phyloP scores from a whole-genome alignment of 208 protist species.

The Trypanosoma scelopori region DNA sequence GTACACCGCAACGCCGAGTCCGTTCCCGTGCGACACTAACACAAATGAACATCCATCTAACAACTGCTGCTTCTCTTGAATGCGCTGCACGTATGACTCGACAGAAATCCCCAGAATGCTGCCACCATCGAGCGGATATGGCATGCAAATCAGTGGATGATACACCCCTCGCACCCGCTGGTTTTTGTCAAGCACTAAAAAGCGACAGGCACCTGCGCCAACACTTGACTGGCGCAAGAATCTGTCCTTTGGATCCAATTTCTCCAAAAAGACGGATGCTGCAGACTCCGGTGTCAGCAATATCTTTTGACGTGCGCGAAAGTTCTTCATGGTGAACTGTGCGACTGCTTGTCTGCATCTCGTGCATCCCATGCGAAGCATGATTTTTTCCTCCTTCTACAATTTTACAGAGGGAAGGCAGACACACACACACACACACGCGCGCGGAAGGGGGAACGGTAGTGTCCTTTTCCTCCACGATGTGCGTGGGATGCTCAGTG shows the following conservation, averaged over 20 bases:
- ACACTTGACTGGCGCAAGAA: constrained; percentile 70
- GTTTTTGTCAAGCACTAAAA: constrained; percentile 79
- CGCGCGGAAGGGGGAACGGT: too few species aligned
- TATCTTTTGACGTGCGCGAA: constrained; percentile 58
- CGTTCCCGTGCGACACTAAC: constrained; percentile 28
- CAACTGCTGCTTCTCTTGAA: constrained; percentile 18
- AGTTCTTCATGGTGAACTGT: constrained; percentile 82
- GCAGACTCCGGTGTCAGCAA: constrained; percentile 43
- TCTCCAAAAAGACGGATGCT: constrained; percentile 34
- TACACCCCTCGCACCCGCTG: constrained; percentile 85
- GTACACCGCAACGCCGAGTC: constrained; percentile 25
- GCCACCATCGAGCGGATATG: constrained; percentile 53
- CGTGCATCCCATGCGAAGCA: constrained; percentile 12
- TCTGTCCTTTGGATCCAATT: constrained; percentile 52
- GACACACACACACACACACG: too few species aligned
- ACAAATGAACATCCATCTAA: constrained; percentile 22
- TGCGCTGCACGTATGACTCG: constrained; percentile 42
- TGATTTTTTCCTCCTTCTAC: constrained; percentile 5
- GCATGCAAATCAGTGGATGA: constrained; percentile 65
- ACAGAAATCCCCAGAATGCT: constrained; percentile 60
- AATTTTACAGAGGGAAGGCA: too few species aligned
- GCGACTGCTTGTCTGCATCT: constrained; percentile 55
- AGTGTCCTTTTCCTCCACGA: too few species aligned
- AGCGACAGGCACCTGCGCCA: constrained; percentile 53
- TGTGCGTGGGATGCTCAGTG: too few species aligned